Base-by-base conservation (phyloP, 768 basidiomycete species). In the Phylloporus rhodoxanthus region DNA sequence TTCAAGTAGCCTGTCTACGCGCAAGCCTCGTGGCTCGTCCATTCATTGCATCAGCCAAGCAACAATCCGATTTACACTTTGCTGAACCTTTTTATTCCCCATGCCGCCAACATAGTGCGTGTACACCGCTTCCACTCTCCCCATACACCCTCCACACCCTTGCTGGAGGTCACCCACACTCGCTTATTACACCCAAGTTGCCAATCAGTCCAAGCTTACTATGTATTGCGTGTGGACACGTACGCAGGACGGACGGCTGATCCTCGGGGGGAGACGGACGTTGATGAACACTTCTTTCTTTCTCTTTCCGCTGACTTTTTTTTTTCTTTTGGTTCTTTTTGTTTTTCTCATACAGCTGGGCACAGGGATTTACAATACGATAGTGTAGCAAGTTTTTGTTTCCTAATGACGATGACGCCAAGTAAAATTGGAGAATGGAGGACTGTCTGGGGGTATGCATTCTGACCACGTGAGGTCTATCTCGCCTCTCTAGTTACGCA, bases 361-460 rank as follows among this genome's bases (percentile, higher is more conserved):
- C 43, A 46, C 42, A 51, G 53, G 58, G 58, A 56, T 58, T 60
- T 65, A 67, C 62, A 55, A 52, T 66, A 66, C 50, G 62, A 64
- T 52, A 59, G 48, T 40, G 45, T 56, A 64, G 54, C 54, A 14
- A 39, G 17, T 50, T 41, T 38, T 55, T 52, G 46, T 50, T 54
- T 59, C 17, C 29, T 64, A 66, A 66, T 62, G 54, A 68, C 54
- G 48, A 64, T 48, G 51, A 57, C 43, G 47, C 53, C 53, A 44
- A 49, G 52, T 19, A 41, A 36, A 26, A 42, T 19, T 17, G 32
- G 33, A 43, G 25, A 41, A 53, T 30, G 17, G n/a, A 32, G 32
- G 60, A 46, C 60, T 61, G 60, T 61, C 61, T 36, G 60, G 60
- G 26, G 60, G 60, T 50, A 4, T 4, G 2, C 3, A 1, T 14